Conservation (phyloP, 2,329 filamentous ascomycete species). For the Alternaria solani region DNA sequence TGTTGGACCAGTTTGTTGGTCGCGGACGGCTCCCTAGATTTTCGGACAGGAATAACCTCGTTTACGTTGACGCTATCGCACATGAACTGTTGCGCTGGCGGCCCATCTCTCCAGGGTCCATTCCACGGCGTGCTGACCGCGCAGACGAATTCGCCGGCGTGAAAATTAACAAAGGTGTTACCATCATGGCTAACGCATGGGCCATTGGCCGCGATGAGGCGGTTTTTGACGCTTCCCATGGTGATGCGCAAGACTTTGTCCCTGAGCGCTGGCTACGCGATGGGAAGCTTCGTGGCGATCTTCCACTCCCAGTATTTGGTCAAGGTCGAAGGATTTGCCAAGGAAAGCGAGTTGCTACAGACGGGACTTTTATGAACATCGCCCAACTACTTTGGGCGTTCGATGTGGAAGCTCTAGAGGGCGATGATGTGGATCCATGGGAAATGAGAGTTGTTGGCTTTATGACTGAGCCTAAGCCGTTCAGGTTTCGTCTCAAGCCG, state of each 20-base stretch:
- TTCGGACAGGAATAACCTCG: conserved; percentile 7
- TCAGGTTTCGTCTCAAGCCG: conserved; percentile 18
- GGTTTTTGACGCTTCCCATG: conserved; percentile 13
- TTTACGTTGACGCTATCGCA: conserved; percentile 15
- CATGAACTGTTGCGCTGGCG: conserved; percentile 20
- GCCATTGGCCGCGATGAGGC: conserved; percentile 18
- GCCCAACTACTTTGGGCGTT: conserved; percentile 17
- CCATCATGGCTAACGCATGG: conserved; percentile 21
- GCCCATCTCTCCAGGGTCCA: conserved; percentile 17
- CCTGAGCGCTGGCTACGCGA: conserved; percentile 19
- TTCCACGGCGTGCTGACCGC: conserved; percentile 15
- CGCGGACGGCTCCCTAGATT: conserved; percentile 14
- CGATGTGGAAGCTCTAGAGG: conserved; percentile 8
- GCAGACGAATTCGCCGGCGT: conserved; percentile 16
- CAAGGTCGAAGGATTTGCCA: conserved; percentile 20
- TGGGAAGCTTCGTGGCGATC: conserved; percentile 14
- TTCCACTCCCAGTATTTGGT: conserved; percentile 19
- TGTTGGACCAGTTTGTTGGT: conserved; percentile 15
- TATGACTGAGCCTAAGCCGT: conserved; percentile 19
- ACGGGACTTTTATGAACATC: conserved; percentile 17
- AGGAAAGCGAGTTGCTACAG: conserved; percentile 19
- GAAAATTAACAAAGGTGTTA: conserved; percentile 12
- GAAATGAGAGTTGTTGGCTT: conserved; percentile 17
- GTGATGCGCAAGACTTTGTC: conserved; percentile 7
- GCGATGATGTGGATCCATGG: conserved; percentile 14